These are phyloP conservation scores for Patellifolia procumbens DNA, from an alignment of 179 eudicot species.

Conservation along the genomic window DNA sequence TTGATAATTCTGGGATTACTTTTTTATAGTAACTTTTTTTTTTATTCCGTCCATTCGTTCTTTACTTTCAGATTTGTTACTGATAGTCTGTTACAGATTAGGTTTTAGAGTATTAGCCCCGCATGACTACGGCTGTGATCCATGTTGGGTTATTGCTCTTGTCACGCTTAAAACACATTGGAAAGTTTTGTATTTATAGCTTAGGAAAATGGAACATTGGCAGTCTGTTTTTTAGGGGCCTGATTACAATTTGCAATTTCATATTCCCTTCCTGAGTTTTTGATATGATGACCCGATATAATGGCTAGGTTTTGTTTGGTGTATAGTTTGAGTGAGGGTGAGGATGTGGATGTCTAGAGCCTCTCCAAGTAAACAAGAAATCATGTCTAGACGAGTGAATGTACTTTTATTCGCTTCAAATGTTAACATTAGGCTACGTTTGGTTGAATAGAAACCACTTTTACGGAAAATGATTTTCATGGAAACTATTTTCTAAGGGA, in stretches of 20 bases:
- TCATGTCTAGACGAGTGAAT: too few species aligned
- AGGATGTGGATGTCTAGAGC: too few species aligned
- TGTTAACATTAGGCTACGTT: too few species aligned
- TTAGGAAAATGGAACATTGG: background rate
- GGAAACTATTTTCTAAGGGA: too few species aligned
- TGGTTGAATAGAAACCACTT: too few species aligned
- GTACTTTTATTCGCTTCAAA: too few species aligned
- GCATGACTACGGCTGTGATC: background rate
- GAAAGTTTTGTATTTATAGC: background rate
- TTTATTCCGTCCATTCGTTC: background rate
- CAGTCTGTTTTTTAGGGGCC: background rate
- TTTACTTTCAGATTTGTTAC: background rate
- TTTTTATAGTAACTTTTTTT: background rate
- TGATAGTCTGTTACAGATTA: too few species aligned
- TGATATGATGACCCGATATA: background rate
- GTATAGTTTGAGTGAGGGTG: background rate
- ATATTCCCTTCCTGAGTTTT: background rate
- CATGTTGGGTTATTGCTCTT: background rate
- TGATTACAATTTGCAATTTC: background rate
- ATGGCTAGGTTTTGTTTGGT: background rate
- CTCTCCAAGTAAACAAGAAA: too few species aligned
- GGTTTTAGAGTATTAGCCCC: background rate
- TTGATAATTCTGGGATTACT: background rate
- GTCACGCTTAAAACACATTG: background rate
- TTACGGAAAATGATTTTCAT: too few species aligned